Percentiles rank a stretch among this genome's conserved stretches.
These are phyloP conservation scores for Pythium volutum DNA, from an alignment of 352 stramenopile genomes.

Conservation along the genomic window DNA sequence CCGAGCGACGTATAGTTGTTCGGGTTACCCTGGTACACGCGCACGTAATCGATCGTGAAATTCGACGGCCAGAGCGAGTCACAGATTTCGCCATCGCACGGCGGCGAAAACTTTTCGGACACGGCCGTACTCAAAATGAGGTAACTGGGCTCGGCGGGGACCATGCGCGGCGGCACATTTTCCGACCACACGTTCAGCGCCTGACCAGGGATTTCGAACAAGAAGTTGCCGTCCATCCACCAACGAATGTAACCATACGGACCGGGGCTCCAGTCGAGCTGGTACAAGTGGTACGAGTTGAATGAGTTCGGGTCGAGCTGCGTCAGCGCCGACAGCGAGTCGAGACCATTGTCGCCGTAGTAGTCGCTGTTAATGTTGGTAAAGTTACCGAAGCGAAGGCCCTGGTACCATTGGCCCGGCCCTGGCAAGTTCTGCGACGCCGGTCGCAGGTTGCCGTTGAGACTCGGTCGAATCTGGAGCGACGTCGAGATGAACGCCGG, in stretches of 20 bases:
- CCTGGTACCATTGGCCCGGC: constrained; percentile 90
- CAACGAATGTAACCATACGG: constrained; percentile 91
- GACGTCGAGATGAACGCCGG: constrained; percentile 92
- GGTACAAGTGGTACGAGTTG: constrained; percentile 91
- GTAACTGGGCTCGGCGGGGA: constrained; percentile 96
- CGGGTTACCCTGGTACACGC: constrained; percentile 92
- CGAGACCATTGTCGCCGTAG: constrained; percentile 92
- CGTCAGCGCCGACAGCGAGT: constrained; percentile 94
- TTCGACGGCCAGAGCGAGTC: constrained; percentile 90
- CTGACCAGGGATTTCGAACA: constrained; percentile 91
- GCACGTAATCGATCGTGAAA: constrained; percentile 95
- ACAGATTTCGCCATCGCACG: constrained; percentile 91
- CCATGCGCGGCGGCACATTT: constrained; percentile 65
- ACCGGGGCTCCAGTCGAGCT: constrained; percentile 94
- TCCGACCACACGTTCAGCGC: constrained; percentile 81
- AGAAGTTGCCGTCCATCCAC: constrained; percentile 92
- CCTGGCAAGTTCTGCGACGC: constrained; percentile 44
- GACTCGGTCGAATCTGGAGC: constrained; percentile 88
- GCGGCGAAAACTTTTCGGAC: constrained; percentile 93
- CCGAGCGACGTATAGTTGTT: constrained; percentile 91
- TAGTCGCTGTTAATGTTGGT: constrained; percentile 93
- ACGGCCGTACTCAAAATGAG: constrained; percentile 98
- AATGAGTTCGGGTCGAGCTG: constrained; percentile 92
- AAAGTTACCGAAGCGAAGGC: constrained; percentile 80
- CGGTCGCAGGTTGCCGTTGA: constrained; percentile 63